These are phyloP conservation scores for Sphaerulina musiva DNA, from an alignment of 2,329 filamentous ascomycete genomes.

Conservation along the genomic window DNA sequence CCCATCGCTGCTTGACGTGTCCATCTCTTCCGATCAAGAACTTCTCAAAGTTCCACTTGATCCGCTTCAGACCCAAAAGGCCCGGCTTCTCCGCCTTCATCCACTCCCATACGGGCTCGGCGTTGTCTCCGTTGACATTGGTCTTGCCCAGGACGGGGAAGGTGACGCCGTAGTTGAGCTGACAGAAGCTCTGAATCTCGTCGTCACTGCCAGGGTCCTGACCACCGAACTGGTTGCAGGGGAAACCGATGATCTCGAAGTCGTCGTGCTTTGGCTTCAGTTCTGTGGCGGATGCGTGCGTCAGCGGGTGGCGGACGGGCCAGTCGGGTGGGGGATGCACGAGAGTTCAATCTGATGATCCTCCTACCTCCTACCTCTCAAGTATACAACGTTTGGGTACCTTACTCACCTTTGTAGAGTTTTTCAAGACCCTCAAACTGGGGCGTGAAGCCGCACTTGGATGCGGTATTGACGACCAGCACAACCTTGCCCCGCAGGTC, in stretches of 20 bases:
- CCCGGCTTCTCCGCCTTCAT: slow-evolving; percentile 67
- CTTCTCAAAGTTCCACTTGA: slow-evolving; percentile 99
- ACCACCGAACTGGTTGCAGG: slow-evolving; percentile 92
- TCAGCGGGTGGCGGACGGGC: not conserved
- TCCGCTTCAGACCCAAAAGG: slow-evolving; percentile 74
- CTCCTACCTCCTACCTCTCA: too few species aligned
- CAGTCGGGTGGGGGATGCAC: not conserved
- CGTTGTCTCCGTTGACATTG: slow-evolving; percentile 82
- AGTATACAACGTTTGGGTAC: too few species aligned
- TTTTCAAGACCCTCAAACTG: slow-evolving; percentile 88
- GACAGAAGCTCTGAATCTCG: slow-evolving; percentile 66
- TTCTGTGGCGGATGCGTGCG: slow-evolving; percentile 25
- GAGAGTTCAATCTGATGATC: not conserved
- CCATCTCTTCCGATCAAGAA: slow-evolving; percentile 85
- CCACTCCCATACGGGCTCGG: slow-evolving; percentile 74
- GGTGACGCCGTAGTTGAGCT: slow-evolving; percentile 85
- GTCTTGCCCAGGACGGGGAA: slow-evolving; percentile 91
- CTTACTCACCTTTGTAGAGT: slow-evolving; percentile 61
- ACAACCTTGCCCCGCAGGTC: slow-evolving; percentile 86
- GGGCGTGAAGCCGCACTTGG: slow-evolving; percentile 97
- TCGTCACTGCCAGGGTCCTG: slow-evolving; percentile 75
- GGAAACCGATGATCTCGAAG: slow-evolving; percentile 88
- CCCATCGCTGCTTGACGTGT: slow-evolving; percentile 78
- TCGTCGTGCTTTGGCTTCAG: slow-evolving; percentile 63
- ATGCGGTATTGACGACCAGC: slow-evolving; percentile 94